Evolutionary conservation across 495 filamentous ascomycete species (phyloP), one percentile per base, ranked within the genome.

Genomic region (Glarea lozoyensis): DNA sequence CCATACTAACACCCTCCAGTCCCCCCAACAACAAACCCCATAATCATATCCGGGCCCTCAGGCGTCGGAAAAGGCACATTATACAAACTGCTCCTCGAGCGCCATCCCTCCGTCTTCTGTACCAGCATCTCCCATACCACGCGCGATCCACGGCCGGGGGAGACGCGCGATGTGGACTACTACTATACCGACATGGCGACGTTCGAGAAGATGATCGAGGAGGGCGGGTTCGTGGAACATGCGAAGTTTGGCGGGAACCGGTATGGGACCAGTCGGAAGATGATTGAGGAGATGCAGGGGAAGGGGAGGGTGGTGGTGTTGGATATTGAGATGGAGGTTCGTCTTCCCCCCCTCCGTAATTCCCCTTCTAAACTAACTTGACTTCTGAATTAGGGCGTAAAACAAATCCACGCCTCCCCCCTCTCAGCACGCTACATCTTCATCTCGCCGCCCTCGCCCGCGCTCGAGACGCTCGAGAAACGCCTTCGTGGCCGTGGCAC

Each of bases 251-350:
- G 85, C n/a, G 78, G 78, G 13, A 95, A 95, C 63, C 64, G 73
- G 61, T 97, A 95, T 62, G 90, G 90, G 16, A 97, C 89, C 5
- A 82, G 76, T 49, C 73, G 84, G 38, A 66, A 72, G 50, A 85
- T 85, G 3, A 81, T 96, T 46, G 74, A 79, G 62, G 73, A 86
- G 44, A 77, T 92, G 48, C 72, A 74, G 4, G 73, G 74, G 47
- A 73, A 80, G 60, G 82, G 82, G 17, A 67, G 68, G 54, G 70
- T 75, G 3, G 82, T 81, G 42, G 73, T 87, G 20, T 62, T 88
- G 46, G 83, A 98, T 62, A 98, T 96, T 59, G 92, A 96, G 71
- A 90, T 95, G 81, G 88, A 95, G 78, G 77, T 52, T 24, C 34
- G 38, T 17, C 22, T 10, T 19, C 41, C 27, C 30, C 13, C 20